Base-by-base conservation (phyloP, 176 grass and related monocot species). In the Melocanna baccifera region DNA sequence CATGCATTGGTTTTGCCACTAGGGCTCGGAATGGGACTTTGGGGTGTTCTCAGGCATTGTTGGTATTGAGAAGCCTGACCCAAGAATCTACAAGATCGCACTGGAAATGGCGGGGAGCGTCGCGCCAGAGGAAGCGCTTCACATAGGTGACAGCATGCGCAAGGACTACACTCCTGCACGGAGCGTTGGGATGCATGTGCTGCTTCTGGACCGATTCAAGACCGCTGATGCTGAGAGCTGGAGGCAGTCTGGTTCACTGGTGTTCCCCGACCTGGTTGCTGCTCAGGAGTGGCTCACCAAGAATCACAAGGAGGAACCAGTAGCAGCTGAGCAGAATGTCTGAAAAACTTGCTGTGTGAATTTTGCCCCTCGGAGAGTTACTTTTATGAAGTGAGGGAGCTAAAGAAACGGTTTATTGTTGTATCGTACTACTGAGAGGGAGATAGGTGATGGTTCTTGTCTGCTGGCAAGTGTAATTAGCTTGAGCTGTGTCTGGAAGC, bases 141-240 rank as follows among this genome's bases (percentile, higher is more conserved):
- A 99, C 77, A 90, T 99, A 25, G 96, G 91, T 3, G 96, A 99
- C 71, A 99, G 96, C 78, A 90, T 94, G 81, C 87, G 93, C 64
- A 99, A 99, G 83, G 93, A 96, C 70, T 96, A 96, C 61, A 22
- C 85, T 13, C 91, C 93, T 7, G 93, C 93, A 18, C 78, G 89
- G 13, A 88, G 83, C 42, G 40, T 98, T 0, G 89, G 96, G 71
- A 96, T 99, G 96, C 93, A 89, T 36, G 90, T 86, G 0, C 61
- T 94, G 50, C 89, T 99, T 14, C 75, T 99, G 73, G 96, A 99
- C 26, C 83, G 96, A 73, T 99, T 99, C 81, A 96, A 94, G 82
- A 96, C 89, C 3, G 1, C 80, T 0, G 93, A 96, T 0, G 89
- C 93, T 0, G 89, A 96, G 84, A 96, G 79, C 66, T 96, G 96